phyloP scores from a whole-genome alignment of 352 stramenopile genomes.

The Phytophthora hybrid region DNA sequence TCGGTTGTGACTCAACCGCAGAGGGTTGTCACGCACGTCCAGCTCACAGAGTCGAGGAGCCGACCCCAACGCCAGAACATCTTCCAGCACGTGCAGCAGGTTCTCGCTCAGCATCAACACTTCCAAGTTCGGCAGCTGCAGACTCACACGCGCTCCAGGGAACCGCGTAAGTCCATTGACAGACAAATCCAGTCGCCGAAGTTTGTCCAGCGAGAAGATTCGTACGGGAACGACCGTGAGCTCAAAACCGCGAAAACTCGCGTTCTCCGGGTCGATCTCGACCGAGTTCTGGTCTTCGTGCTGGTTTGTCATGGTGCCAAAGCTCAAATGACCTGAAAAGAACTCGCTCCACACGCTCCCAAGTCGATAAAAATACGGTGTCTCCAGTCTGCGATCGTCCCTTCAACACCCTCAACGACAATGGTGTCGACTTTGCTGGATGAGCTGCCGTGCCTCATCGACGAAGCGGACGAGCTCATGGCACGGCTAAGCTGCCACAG shows the following conservation, averaged over 20 bases:
- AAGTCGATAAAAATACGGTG: conserved; percentile 35
- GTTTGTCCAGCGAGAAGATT: conserved; percentile 63
- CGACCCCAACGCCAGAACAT: conserved; percentile 59
- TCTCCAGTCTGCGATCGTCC: neutral
- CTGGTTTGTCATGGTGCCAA: conserved; percentile 20
- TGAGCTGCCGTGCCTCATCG: conserved; percentile 67
- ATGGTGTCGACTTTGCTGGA: conserved; percentile 69
- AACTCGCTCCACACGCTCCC: neutral
- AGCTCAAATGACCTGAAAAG: neutral
- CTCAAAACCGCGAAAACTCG: conserved; percentile 43
- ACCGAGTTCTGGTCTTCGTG: conserved; percentile 3
- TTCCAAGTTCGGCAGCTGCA: conserved; percentile 55
- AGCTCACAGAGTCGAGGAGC: conserved; percentile 63
- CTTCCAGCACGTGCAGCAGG: conserved; percentile 68
- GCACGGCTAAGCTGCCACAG: conserved; percentile 54
- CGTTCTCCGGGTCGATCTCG: conserved; percentile 46
- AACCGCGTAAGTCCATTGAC: conserved; percentile 69
- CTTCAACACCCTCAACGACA: neutral
- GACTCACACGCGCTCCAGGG: conserved; percentile 53
- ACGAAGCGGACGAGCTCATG: conserved; percentile 70
- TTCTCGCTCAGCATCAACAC: conserved; percentile 65
- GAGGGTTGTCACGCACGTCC: conserved; percentile 61
- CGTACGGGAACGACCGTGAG: conserved; percentile 51
- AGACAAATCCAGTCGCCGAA: conserved; percentile 66
- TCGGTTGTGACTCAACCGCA: conserved; percentile 69